Evolutionary conservation across 352 stramenopile species (phyloP), one percentile per base, ranked within the genome.

Genomic region (Phytophthora gonapodyides): DNA sequence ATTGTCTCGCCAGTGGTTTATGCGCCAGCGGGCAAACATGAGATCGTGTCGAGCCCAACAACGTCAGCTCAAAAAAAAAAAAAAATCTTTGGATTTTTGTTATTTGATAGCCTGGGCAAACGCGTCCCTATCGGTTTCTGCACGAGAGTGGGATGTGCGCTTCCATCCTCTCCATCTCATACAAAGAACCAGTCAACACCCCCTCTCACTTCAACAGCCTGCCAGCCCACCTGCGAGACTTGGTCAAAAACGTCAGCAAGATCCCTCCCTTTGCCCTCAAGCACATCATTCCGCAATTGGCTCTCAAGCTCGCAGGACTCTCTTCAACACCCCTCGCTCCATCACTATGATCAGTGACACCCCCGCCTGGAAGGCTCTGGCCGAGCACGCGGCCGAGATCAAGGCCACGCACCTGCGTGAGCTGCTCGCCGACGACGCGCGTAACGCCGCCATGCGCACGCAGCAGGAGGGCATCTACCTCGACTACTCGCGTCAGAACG

Each of bases 401-500:
- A 82, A 96, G 80, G 69, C 74, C 27, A 91, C 82, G 40, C 93
- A 98, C 75, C 73, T 98, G 62, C 84, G 91, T 51, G 83, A 98
- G 37, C 82, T 98, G 40, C 77, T 98, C 5, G 61, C 78, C 49
- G 93, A 98, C 72, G 70, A 88, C 48, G 75, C 89, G 49, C 86
- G 96, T 34, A 98, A 92, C 60, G 72, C 93, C 24, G 75, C 78
- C 47, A 88, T 99, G 78, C 92, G 83, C 72, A 96, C 90, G 15
- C 76, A 97, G 71, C 89, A 98, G 69, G 82, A 96, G 71, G 92
- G 90, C 53, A 94, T 98, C 19, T 93, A 97, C 63, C 76, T 98
- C 41, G 96, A 99, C 74, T 99, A 93, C 64, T 97, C 90, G 16
- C 84, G 96, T 45, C 96, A 98, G 77, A 94, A 97, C 49, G 95